Percentiles rank a stretch among this genome's conserved stretches.
phyloP scores from a whole-genome alignment of 1,284 basidiomycete species.

The Boletus hoseneyae region DNA sequence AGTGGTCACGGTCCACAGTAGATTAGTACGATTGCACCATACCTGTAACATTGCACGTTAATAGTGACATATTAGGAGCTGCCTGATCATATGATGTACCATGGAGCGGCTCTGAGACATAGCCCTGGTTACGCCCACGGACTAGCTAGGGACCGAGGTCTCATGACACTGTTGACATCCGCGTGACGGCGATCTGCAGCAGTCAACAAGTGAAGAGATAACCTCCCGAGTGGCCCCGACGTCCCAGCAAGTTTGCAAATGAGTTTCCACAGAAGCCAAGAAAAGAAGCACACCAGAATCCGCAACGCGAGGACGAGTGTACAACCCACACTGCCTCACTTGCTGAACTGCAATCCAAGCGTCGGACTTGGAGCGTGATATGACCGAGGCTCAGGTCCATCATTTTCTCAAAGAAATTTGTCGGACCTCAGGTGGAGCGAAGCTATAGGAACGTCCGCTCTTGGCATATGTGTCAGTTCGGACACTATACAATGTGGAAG shows the following conservation, averaged over 20 bases:
- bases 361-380: not conserved
- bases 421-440: not conserved
- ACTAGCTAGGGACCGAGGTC: not conserved
- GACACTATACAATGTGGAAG: not conserved
- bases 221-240: not conserved
- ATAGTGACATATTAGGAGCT: slow-evolving; percentile 15
- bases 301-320: not conserved
- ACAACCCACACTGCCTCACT: not conserved
- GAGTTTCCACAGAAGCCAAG: not conserved
- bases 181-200: not conserved
- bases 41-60: slow-evolving; percentile 28
- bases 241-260: not conserved
- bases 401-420: not conserved
- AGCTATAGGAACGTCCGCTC: not conserved
- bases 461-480: slow-evolving; percentile 2
- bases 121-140: not conserved
- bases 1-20: slow-evolving; percentile 3
- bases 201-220: not conserved
- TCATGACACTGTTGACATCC: not conserved
- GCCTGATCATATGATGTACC: slow-evolving; percentile 6
- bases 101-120: not conserved
- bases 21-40: slow-evolving; percentile 27
- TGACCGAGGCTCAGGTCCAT: not conserved
- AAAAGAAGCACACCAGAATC: not conserved
- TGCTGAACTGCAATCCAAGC: not conserved